Base-by-base conservation (phyloP, 768 basidiomycete genomes). In the Leccinum uliginosum region DNA sequence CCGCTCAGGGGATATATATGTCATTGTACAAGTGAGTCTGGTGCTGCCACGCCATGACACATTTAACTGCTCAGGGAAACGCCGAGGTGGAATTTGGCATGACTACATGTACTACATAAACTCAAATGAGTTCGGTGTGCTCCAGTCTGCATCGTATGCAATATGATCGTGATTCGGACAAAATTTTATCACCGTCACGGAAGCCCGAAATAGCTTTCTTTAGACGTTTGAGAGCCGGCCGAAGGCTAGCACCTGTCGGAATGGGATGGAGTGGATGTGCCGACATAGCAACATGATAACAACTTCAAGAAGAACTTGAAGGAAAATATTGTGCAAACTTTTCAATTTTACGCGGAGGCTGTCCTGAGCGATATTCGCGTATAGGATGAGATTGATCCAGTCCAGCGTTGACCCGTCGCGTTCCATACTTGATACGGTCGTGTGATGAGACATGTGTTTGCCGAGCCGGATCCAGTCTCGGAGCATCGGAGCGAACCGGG, bases 401-500 rank as follows among this genome's bases (percentile, higher is more conserved):
- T 38, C 35, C 35, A 17, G 3, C 8, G 34, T 12, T 32, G 15
- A 35, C 35, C 35, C 8, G 15, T 38, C 17, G 3, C 35, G 35
- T 38, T 38, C 35, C 17, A 38, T 9, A 35, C 34, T 14, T 35
- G 34, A 35, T 15, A 8, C n/a, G n/a, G 34, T 35, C 34, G 34
- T 15, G 34, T 38, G 35, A 17, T 38, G 15, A 17, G 35, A 38
- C 35, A 38, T 38, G 35, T 38, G 35, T 38, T 38, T 38, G 35
- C 35, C 35, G 35, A 38, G 35, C 35, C 35, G 35, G 35, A 51
- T 40, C 40, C 48, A 27, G 46, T 24, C 4, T 9, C 48, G 51
- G 51, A 24, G 55, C 44, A 1, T 65, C 65, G 65, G 65, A 52
- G 53, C 24, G 55, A 67, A 64, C 56, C 65, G 65, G 65, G 52